Conservation (phyloP, 805 yeast genomes). For the Cyberlindnera saturnus region DNA sequence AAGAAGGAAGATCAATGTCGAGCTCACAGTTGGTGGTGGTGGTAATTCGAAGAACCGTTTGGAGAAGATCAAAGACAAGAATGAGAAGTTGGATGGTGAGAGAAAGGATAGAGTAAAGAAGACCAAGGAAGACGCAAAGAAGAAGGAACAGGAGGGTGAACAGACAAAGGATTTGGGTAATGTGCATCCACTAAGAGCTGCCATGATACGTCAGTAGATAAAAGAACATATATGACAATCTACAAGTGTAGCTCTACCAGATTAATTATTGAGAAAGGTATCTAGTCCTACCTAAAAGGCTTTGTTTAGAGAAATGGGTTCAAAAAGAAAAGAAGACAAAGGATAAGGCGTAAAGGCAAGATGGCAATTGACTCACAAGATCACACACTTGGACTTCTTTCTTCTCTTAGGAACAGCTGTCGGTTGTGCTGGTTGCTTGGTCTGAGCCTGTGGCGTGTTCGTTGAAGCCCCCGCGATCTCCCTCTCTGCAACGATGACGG, state of each 20-base stretch:
- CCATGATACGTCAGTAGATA: conserved; percentile 4
- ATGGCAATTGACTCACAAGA: conserved; percentile 26
- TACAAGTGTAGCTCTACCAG: not conserved
- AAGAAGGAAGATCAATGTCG: conserved; percentile 84
- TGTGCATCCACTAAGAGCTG: conserved; percentile 63
- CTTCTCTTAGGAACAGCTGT: conserved; percentile 14
- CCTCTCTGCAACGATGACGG: conserved; percentile 38
- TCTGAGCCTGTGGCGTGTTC: conserved; percentile 1
- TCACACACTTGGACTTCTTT: conserved; percentile 44
- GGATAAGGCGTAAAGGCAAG: not conserved
- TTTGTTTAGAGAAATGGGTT: not conserved
- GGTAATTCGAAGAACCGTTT: conserved; percentile 72
- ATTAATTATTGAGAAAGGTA: not conserved
- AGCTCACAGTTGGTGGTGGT: conserved; percentile 97
- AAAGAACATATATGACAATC: not conserved
- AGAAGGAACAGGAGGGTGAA: conserved; percentile 9
- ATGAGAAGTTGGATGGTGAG: conserved; percentile 67
- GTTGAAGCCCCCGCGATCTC: conserved; percentile 7
- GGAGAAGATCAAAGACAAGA: conserved; percentile 72
- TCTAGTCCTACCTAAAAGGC: too few relatives aligned
- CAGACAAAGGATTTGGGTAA: conserved; percentile 15
- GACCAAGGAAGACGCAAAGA: conserved; percentile 35
- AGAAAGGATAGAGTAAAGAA: conserved; percentile 50
- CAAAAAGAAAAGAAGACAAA: not conserved
- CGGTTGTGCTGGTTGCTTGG: not conserved